phyloP scores from a whole-genome alignment of 192 early-diverging fungal species.

The Podila epicladia region DNA sequence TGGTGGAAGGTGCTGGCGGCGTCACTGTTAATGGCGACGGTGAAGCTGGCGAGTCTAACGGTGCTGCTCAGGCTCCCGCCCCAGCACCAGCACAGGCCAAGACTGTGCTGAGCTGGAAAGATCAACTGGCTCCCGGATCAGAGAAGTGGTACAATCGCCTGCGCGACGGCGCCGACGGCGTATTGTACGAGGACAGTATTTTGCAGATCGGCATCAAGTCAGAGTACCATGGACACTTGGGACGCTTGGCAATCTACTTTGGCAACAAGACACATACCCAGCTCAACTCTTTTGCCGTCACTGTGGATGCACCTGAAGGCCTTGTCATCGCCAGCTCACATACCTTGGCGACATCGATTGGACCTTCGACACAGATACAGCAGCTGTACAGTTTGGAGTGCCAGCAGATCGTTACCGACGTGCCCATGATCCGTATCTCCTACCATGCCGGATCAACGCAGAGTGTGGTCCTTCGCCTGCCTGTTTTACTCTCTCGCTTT shows the following conservation, averaged over 20 bases:
- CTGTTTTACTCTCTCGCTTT: constrained; percentile 87
- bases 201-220: constrained; percentile 93
- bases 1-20: constrained; percentile 19
- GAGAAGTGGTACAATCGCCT: constrained; percentile 68
- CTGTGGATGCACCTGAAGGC: constrained; percentile 61
- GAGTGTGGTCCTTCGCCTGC: constrained; percentile 71
- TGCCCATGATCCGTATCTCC: constrained; percentile 74
- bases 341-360: constrained; percentile 66
- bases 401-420: constrained; percentile 60
- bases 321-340: constrained; percentile 64
- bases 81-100: constrained; percentile 2
- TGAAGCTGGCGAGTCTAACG: constrained; percentile 44
- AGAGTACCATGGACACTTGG: constrained; percentile 91
- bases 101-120: constrained; percentile 45
- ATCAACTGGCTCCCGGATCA: constrained; percentile 59
- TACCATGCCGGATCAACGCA: constrained; percentile 72
- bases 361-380: constrained; percentile 77
- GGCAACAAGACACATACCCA: constrained; percentile 86
- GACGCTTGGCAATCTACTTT: constrained; percentile 90
- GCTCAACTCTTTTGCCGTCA: constrained; percentile 69
- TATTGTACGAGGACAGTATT: constrained; percentile 90
- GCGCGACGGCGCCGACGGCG: constrained; percentile 80
- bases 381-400: constrained; percentile 88
- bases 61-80: constrained; percentile 37
- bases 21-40: constrained; percentile 24